Evolutionary conservation across 108 stramenopile species (phyloP).

Genomic region (Pinguiococcus pyrenoidosus): DNA sequence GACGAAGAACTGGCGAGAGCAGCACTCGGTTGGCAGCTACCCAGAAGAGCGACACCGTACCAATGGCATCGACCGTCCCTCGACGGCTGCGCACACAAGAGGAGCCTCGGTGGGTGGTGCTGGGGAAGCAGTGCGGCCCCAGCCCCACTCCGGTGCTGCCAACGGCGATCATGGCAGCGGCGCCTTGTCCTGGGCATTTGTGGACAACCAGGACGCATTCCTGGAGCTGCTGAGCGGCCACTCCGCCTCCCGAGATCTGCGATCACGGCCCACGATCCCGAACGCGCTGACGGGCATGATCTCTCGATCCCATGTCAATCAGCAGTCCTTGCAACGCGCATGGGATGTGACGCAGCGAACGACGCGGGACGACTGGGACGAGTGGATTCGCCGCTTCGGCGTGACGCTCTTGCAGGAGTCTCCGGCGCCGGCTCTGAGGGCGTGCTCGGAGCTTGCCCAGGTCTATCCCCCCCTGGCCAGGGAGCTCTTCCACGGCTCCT

Average conservation of each 20-base stretch:
- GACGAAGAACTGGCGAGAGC: no score
- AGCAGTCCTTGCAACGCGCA: conserved; percentile 53
- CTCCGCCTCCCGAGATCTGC: background rate
- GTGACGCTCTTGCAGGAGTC: conserved; percentile 86
- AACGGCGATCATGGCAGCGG: no score
- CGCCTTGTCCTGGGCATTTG: no score
- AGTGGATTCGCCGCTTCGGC: conserved; percentile 83
- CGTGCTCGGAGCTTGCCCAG: conserved; percentile 74
- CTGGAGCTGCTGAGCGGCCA: background rate
- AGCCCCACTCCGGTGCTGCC: no score
- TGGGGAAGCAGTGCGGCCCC: no score
- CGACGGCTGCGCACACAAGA: no score
- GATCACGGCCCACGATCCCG: background rate
- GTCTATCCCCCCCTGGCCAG: conserved; percentile 82
- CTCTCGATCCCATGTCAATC: conserved; percentile 36
- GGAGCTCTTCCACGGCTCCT: conserved; percentile 91
- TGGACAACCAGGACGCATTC: background rate
- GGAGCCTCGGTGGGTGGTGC: no score
- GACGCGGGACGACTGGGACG: conserved; percentile 87
- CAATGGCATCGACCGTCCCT: no score
- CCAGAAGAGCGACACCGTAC: no score
- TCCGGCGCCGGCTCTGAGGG: conserved; percentile 77
- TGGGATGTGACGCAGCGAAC: conserved; percentile 81
- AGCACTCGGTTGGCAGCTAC: no score
- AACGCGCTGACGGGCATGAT: background rate